Base-by-base conservation (phyloP, 495 filamentous ascomycete genomes). In the Penicillium angulare region DNA sequence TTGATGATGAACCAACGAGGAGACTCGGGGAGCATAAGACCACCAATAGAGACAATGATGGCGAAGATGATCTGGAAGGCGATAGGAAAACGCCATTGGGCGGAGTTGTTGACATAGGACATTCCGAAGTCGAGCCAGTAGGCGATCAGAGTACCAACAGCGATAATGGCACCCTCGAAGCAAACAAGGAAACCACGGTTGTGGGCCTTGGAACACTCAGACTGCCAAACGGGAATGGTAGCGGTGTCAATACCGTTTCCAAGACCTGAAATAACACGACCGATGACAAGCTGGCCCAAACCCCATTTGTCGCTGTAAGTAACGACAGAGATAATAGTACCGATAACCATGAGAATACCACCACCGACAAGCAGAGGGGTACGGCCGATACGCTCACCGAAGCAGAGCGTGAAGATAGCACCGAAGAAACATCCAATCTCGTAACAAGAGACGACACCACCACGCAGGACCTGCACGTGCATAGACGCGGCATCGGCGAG, bases 71-170 rank as follows among this genome's bases (percentile, higher is more conserved):
- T 76, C 75, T 92, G 88, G 77, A 92, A 88, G 7, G 87, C 85
- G 49, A 90, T 85, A 7, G 88, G 88, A 71, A 90, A 79, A 8
- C 79, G 73, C 86, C 85, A 89, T 12, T 64, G 59, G 26, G 66
- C 59, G 10, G 62, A 66, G 27, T 24, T 41, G n/a, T 65, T 24
- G 42, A 67, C 68, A 59, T 86, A 92, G 7, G 80, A 82, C 24
- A 85, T 78, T 36, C 88, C 88, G 53, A 87, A 92, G 57, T 90
- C 87, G 49, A 92, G 76, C 88, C 88, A 92, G 72, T 92, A 92
- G 21, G 87, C 86, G 22, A 91, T 83, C 34, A 89, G 68, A 44
- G 70, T 73, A 83, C 88, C 88, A 55, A 91, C 86, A 20, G 87
- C 87, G 50, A 91, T 89, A 49, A 83, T 78, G 35, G 80, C 84